Evolutionary conservation across 441 rosid species (phyloP).

Genomic region (Pelargonium cotyledonis): DNA sequence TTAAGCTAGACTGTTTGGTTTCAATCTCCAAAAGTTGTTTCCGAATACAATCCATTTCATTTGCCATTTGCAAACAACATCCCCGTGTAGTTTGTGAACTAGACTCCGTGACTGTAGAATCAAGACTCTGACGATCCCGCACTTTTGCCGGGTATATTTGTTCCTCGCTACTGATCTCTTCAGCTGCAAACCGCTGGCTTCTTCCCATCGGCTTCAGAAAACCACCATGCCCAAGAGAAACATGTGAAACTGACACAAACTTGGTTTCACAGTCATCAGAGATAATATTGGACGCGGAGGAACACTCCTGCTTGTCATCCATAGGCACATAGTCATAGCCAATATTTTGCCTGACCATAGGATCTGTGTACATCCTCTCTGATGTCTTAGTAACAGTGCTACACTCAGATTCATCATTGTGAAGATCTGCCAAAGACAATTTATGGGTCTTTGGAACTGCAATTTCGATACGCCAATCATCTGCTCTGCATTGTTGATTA

Average conservation of each 20-base stretch:
- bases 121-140: slow-evolving; percentile 57
- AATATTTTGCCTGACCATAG: slow-evolving; percentile 34
- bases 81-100: slow-evolving; percentile 42
- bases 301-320: slow-evolving; percentile 62
- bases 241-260: slow-evolving; percentile 43
- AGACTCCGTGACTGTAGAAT: slow-evolving; percentile 59
- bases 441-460: slow-evolving; percentile 47
- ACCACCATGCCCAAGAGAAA: slow-evolving; percentile 31
- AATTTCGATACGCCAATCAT: slow-evolving; percentile 75
- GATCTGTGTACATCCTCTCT: slow-evolving; percentile 40
- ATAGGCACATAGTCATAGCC: slow-evolving; percentile 47
- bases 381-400: slow-evolving; percentile 59
- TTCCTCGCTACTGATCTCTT: slow-evolving; percentile 39
- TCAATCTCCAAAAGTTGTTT: slow-evolving; percentile 77
- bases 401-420: slow-evolving; percentile 74
- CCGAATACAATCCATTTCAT: slow-evolving; percentile 63
- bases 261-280: slow-evolving; percentile 46
- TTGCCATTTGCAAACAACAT: slow-evolving; percentile 52
- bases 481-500: slow-evolving; percentile 42
- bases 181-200: slow-evolving; percentile 40
- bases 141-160: slow-evolving; percentile 36
- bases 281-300: slow-evolving; percentile 41
- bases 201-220: slow-evolving; percentile 35
- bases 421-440: slow-evolving; percentile 34
- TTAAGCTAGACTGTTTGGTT: slow-evolving; percentile 55